phyloP scores from a whole-genome alignment of 768 basidiomycete species.

The Hygrophorus pudorinus region DNA sequence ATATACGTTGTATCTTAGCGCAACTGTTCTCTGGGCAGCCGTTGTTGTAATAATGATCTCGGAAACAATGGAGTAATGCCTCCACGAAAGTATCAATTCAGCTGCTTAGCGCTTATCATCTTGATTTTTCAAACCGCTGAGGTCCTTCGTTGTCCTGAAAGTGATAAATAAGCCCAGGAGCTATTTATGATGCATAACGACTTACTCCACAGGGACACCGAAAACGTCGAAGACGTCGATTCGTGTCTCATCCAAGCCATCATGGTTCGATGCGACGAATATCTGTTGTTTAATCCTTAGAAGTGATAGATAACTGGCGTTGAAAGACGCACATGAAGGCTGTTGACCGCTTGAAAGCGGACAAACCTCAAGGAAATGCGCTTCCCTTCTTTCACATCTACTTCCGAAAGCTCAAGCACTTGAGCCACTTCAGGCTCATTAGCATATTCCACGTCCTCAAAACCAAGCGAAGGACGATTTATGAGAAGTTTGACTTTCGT shows the following conservation, averaged over 20 bases:
- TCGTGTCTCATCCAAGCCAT: constrained; percentile 49
- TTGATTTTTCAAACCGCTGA: constrained; percentile 21
- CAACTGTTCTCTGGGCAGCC: too few species aligned
- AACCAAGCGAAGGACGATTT: constrained; percentile 51
- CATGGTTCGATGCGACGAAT: constrained; percentile 62
- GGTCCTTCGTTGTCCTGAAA: constrained; percentile 24
- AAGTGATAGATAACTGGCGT: not conserved
- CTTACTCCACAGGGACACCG: constrained; percentile 50
- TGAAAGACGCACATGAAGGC: constrained; percentile 43
- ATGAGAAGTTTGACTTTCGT: constrained; percentile 51
- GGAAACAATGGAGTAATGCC: too few species aligned
- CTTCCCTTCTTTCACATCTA: constrained; percentile 37
- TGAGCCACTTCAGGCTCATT: constrained; percentile 44
- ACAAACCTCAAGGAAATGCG: constrained; percentile 50
- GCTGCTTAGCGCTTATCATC: constrained; percentile 9
- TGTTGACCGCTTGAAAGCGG: constrained; percentile 59
- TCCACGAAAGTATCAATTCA: not conserved
- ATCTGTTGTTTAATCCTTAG: constrained; percentile 30
- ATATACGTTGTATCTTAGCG: too few species aligned
- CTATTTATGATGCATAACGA: constrained; percentile 3
- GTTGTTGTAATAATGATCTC: too few species aligned
- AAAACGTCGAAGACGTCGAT: constrained; percentile 61
- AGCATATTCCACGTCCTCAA: constrained; percentile 53
- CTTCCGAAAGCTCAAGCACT: constrained; percentile 39
- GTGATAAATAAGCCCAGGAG: not conserved